Evolutionary conservation across 1,284 basidiomycete species (phyloP), one percentile per base, ranked within the genome.

Genomic region (Earliella scabrosa): DNA sequence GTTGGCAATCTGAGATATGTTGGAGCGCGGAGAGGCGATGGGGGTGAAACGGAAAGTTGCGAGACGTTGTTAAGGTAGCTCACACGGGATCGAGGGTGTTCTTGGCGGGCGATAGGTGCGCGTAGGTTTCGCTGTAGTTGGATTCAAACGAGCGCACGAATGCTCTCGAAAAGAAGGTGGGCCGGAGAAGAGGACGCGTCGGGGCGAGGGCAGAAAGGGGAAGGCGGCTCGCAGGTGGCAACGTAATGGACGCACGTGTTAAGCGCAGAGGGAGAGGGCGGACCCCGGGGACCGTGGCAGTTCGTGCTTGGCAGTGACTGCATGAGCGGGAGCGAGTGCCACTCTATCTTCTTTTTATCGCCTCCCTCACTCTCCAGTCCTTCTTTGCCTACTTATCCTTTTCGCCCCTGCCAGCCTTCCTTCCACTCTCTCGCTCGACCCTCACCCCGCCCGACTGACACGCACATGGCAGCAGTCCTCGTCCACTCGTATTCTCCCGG

Each of bases 391-490:
- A 45, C 56, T 55, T 58, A 50, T 54, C 58, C 54, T 48, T 24
- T 48, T 48, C 74, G 72, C 3, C 62, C 68, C 65, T 75, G 40
- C 63, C 16, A 77, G 77, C 61, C 73, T 74, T 8, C 65, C 76
- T 31, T 64, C 71, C 18, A 54, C 68, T 7, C 66, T 63, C 31
- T 64, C 76, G 23, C 60, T 65, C 46, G 40, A 45, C 38, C 34
- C 38, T 27, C 56, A 36, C 48, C 46, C 50, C 48, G 45, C 43
- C 21, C n/a, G n/a, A n/a, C n/a, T n/a, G n/a, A n/a, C n/a, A n/a
- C n/a, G 43, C 14, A 41, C 31, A 70, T 70, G 69, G 57, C 68
- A 16, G 56, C 65, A 14, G 63, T 68, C 39, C 56, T 67, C 47
- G 6, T 43, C 27, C 38, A 59, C 31, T 16, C 48, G 3, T 55